These are phyloP conservation scores for Passiflora organensis DNA, from an alignment of 345 rosid species.

Conservation along the genomic window DNA sequence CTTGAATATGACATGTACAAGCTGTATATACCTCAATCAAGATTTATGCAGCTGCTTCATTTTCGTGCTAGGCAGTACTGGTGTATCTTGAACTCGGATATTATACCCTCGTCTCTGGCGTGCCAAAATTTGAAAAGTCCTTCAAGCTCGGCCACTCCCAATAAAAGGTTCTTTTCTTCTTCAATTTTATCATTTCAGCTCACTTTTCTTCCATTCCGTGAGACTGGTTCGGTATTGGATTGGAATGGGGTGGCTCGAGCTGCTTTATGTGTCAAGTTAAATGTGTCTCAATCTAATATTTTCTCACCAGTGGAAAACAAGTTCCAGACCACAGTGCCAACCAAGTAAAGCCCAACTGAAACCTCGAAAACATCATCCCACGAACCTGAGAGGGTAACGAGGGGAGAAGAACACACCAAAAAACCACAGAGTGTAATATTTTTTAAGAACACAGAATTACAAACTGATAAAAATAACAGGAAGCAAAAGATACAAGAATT, in stretches of 20 bases:
- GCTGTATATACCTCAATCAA: constrained; percentile 4
- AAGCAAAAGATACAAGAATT: neutral
- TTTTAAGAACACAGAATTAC: too few species aligned
- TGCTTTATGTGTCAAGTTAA: constrained; percentile 7
- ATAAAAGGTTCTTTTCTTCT: neutral
- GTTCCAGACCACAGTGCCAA: constrained; percentile 84
- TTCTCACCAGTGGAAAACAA: constrained; percentile 87
- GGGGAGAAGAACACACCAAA: neutral
- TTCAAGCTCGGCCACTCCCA: constrained; percentile 9
- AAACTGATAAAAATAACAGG: neutral
- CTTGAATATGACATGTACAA: constrained; percentile 19
- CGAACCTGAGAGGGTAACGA: constrained; percentile 45
- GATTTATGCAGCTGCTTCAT: neutral
- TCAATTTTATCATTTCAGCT: neutral
- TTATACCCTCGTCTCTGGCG: constrained; percentile 7
- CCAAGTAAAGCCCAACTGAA: constrained; percentile 80
- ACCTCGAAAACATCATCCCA: constrained; percentile 95
- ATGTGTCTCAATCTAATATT: constrained; percentile 49
- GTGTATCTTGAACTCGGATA: neutral
- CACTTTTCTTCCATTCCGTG: constrained; percentile 7
- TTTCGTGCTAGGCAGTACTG: neutral
- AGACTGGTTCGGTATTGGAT: constrained; percentile 5
- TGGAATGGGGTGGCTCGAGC: constrained; percentile 10
- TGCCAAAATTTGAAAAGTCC: constrained; percentile 10
- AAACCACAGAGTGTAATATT: neutral